Percentiles rank a stretch among this genome's conserved stretches.
Evolutionary conservation across 148 eudicot species (phyloP).

Genomic region (Diospyros lotus): DNA sequence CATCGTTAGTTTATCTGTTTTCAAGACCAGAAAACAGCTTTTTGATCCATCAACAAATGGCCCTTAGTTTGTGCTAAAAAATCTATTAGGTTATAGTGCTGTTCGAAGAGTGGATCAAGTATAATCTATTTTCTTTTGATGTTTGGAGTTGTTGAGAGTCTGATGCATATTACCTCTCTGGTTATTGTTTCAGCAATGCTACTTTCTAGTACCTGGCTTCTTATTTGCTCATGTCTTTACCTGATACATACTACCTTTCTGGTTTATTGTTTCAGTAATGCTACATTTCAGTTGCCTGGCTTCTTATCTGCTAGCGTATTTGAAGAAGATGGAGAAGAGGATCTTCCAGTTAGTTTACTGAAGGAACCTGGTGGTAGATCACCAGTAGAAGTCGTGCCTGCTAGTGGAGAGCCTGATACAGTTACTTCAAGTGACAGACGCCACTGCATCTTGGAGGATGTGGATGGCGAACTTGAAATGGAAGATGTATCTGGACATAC

Average conservation of each 20-base stretch:
- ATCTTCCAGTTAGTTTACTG: slow-evolving; percentile 27
- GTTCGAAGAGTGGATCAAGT: neutral
- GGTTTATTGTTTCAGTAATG: slow-evolving; percentile 54
- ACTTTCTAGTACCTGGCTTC: too few relatives aligned
- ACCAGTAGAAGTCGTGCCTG: slow-evolving; percentile 30
- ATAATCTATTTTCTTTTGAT: neutral
- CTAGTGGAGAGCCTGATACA: slow-evolving; percentile 27
- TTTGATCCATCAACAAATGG: too few relatives aligned
- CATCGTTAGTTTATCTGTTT: too few relatives aligned
- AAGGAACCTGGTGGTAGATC: slow-evolving; percentile 38
- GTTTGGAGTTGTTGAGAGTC: neutral
- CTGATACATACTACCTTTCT: slow-evolving; percentile 6
- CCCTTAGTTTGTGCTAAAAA: neutral
- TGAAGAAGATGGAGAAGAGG: slow-evolving; percentile 70
- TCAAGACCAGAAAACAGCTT: too few relatives aligned
- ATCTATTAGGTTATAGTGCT: neutral
- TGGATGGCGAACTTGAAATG: slow-evolving; percentile 97
- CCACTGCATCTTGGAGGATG: slow-evolving; percentile 81
- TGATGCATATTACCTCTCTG: neutral
- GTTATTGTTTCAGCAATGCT: too few relatives aligned
- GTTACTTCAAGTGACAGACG: slow-evolving; percentile 68
- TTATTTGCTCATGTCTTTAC: too few relatives aligned
- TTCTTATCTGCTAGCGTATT: slow-evolving; percentile 56
- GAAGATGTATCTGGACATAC: slow-evolving; percentile 72
- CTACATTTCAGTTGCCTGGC: slow-evolving; percentile 86